Percentiles rank a stretch among this genome's conserved stretches.
Evolutionary conservation across 2,329 filamentous ascomycete genomes (phyloP).

Genomic region (Penicillium sp.): DNA sequence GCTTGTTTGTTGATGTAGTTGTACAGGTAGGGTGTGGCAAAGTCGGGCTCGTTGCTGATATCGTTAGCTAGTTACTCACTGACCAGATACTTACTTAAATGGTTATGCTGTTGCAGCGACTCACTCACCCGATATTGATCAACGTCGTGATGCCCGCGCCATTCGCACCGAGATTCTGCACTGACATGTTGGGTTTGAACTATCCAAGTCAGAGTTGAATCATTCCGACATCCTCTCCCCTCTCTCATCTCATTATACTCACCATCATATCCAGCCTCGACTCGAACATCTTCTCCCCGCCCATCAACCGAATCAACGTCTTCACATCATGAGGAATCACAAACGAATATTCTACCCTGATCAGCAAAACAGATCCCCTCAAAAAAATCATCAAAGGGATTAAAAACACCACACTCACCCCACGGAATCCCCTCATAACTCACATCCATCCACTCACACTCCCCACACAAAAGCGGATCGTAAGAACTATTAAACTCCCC

Average conservation of each 20-base stretch:
- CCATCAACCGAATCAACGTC: slow-evolving; percentile 57
- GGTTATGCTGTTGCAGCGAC: neutral
- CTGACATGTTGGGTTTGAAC: slow-evolving; percentile 49
- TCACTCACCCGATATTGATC: slow-evolving; percentile 55
- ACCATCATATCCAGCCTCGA: slow-evolving; percentile 62
- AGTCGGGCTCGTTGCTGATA: slow-evolving; percentile 67
- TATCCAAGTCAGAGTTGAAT: slow-evolving; percentile 13
- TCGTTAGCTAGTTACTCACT: no score
- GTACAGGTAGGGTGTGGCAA: slow-evolving; percentile 70
- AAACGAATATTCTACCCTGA: slow-evolving; percentile 60
- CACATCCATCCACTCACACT: slow-evolving; percentile 67
- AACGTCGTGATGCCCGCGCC: slow-evolving; percentile 52
- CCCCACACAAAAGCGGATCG: slow-evolving; percentile 61
- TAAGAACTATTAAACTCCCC: slow-evolving; percentile 53
- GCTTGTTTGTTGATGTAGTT: slow-evolving; percentile 69
- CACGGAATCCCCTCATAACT: slow-evolving; percentile 67
- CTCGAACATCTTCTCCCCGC: slow-evolving; percentile 60
- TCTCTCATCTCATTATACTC: no score
- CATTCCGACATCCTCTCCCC: no score
- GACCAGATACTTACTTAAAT: no score
- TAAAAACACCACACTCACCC: slow-evolving; percentile 39
- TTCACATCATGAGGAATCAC: slow-evolving; percentile 69
- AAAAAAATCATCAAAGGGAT: neutral
- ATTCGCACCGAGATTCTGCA: slow-evolving; percentile 35
- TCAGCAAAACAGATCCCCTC: neutral